A percentile compares a stretch with the other conserved stretches of the same genome.
These are phyloP conservation scores for Cyclotella cryptica DNA, from an alignment of 108 stramenopile genomes.

Conservation along the genomic window DNA sequence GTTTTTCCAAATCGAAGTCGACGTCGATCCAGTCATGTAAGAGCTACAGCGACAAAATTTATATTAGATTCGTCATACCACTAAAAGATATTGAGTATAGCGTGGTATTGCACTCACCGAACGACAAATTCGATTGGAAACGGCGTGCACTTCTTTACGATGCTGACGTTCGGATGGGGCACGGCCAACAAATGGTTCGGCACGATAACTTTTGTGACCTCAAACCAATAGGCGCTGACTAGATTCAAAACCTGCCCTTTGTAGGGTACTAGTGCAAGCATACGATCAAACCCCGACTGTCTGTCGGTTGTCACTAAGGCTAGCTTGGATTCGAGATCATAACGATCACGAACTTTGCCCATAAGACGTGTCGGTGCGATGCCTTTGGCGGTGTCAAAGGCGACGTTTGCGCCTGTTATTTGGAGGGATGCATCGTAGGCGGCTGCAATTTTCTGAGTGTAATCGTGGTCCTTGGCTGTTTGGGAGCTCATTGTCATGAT, in stretches of 20 bases:
- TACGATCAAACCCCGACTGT: conserved; percentile 98
- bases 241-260: conserved; percentile 97
- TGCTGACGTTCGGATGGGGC: conserved; percentile 95
- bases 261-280: conserved; percentile 94
- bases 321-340: conserved; percentile 60
- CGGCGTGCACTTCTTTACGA: conserved; percentile 91
- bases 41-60: conserved; percentile 38
- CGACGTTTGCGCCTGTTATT: conserved; percentile 48
- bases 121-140: conserved; percentile 99
- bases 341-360: conserved; percentile 89
- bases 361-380: conserved; percentile 35
- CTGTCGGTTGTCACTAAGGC: conserved; percentile 98
- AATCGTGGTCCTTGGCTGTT: conserved; percentile 3
- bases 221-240: conserved; percentile 96
- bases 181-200: conserved; percentile 93
- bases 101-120: conserved; percentile 53
- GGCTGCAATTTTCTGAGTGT: conserved; percentile 41
- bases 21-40: conserved; percentile 96
- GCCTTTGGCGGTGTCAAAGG: conserved; percentile 43
- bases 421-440: conserved; percentile 47
- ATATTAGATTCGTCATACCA: neutral
- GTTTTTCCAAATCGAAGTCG: conserved; percentile 98
- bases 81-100: neutral
- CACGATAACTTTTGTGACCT: conserved; percentile 85
- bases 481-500: conserved; percentile 4